These are phyloP conservation scores for Botrytis cinerea DNA, from an alignment of 2,329 filamentous ascomycete genomes.

Conservation along the genomic window DNA sequence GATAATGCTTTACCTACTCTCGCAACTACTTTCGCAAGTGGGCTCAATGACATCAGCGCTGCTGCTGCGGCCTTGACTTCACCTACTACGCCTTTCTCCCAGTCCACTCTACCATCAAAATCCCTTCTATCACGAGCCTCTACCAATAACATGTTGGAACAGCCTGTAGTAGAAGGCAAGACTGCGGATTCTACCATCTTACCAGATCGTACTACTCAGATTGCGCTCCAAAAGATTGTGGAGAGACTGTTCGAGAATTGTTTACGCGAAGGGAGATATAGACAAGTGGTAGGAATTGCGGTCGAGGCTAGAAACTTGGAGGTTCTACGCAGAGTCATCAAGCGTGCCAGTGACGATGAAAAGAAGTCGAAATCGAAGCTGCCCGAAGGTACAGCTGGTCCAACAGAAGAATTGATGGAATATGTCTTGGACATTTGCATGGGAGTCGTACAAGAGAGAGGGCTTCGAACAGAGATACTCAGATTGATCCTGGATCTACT, in stretches of 20 bases:
- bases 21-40: constrained; percentile 74
- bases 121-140: constrained; percentile 87
- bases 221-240: constrained; percentile 79
- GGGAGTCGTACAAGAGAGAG: constrained; percentile 93
- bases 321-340: constrained; percentile 81
- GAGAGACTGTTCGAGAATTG: constrained; percentile 90
- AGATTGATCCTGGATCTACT: constrained; percentile 93
- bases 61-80: constrained; percentile 64
- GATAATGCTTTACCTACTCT: constrained; percentile 56
- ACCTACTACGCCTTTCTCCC: constrained; percentile 92
- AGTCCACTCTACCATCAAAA: constrained; percentile 89
- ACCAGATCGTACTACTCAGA: constrained; percentile 69
- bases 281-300: constrained; percentile 94
- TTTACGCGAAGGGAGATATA: constrained; percentile 81
- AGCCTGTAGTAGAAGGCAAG: constrained; percentile 47
- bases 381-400: constrained; percentile 54
- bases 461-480: constrained; percentile 80
- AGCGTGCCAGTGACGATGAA: constrained; percentile 84
- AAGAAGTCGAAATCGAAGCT: constrained; percentile 65
- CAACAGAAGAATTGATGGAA: constrained; percentile 92
- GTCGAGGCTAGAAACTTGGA: constrained; percentile 92
- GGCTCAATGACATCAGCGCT: constrained; percentile 65
- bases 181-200: constrained; percentile 45
- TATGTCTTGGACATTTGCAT: constrained; percentile 96
- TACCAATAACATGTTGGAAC: constrained; percentile 59